Base-by-base conservation (phyloP, 805 yeast genomes). In the Wickerhamiella parazyma region DNA sequence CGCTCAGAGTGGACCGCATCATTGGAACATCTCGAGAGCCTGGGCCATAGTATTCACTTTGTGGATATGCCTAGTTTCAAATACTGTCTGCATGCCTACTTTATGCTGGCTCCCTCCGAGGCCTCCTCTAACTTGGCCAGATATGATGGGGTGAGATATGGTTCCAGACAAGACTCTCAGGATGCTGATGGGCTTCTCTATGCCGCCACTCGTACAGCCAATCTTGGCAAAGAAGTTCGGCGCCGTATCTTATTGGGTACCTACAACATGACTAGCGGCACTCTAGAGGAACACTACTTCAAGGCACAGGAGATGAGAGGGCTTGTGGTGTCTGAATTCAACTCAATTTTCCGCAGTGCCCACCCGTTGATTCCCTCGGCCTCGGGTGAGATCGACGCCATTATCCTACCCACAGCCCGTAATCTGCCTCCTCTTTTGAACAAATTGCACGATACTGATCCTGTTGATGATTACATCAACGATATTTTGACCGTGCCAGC, bases 111-210 rank as follows among this genome's bases (percentile, higher is more conserved):
- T 1, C 81, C 95, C 0, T 81, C 95, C 0, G 98, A 91, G 56
- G 97, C 96, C 0, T 78, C 93, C 0, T 89, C 97, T 0, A 91
- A 91, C 56, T 68, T 91, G 39, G 73, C 95, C 1, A 68, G 96
- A 25, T 91, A 72, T 56, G 98, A 91, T 61, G 98, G 98, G 2
- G 65, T 87, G 17, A 67, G 96, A 45, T 91, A 79, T 57, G 97
- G 97, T 0, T 61, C 55, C 44, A 65, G 81, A 31, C 59, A 55
- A 24, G 48, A 51, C 1, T 59, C 61, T 45, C 45, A 36, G 33
- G 58, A 45, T 42, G 50, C 52, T 34, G 54, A 58, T 3, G 56
- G 54, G 3, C 60, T 64, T 19, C 61, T 70, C n/a, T 75, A 70
- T 52, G 70, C 72, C 1, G 63, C 67, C 2, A 81, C 91, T 1